Conservation (phyloP, 768 basidiomycete genomes). For the Leccinum boreale region DNA sequence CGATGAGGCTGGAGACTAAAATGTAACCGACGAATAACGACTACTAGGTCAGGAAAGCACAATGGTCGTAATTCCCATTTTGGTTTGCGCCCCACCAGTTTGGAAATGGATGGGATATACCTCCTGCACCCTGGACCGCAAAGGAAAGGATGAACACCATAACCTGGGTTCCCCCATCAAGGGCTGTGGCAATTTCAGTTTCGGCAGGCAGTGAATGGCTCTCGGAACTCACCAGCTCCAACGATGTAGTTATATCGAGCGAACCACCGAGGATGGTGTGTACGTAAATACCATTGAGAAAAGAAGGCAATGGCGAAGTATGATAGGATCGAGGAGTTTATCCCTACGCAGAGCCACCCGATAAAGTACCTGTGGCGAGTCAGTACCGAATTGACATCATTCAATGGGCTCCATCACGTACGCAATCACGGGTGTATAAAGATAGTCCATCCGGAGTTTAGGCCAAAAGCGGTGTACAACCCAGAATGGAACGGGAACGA, state of each 20-base stretch:
- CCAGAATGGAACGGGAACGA: constrained; percentile 41
- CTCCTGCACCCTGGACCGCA: constrained; percentile 50
- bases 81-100: constrained; percentile 61
- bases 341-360: constrained; percentile 46
- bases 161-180: constrained; percentile 43
- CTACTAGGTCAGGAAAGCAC: constrained; percentile 19
- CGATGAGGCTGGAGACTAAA: not conserved
- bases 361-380: constrained; percentile 34
- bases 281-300: constrained; percentile 60
- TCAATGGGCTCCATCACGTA: constrained; percentile 1
- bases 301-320: constrained; percentile 50
- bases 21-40: not conserved
- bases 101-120: constrained; percentile 48
- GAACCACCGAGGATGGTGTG: constrained; percentile 63
- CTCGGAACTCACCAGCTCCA: constrained; percentile 46
- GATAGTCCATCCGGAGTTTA: constrained; percentile 24
- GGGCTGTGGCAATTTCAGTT: constrained; percentile 18
- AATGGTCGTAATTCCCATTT: constrained; percentile 37
- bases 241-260: constrained; percentile 64
- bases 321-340: constrained; percentile 49
- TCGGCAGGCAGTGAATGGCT: not conserved
- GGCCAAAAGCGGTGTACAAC: constrained; percentile 37
- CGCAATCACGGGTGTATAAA: constrained; percentile 34
- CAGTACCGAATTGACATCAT: not conserved
- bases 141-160: constrained; percentile 54